phyloP scores from a whole-genome alignment of 352 stramenopile genomes.

The Phytophthora syringae region DNA sequence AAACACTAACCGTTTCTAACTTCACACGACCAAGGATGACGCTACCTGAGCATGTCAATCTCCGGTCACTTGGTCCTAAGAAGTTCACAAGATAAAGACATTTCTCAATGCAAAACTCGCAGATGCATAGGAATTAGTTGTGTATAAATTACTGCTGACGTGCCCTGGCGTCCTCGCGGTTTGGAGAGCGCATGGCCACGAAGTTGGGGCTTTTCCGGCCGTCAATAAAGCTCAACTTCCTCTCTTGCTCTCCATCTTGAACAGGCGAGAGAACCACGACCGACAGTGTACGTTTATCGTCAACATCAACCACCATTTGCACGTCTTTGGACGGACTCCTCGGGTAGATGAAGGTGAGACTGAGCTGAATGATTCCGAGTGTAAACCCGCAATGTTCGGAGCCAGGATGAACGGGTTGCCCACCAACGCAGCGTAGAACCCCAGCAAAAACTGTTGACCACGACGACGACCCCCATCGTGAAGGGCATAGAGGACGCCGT shows the following conservation, averaged over 20 bases:
- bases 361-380: conserved; percentile 39
- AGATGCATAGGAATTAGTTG: no score
- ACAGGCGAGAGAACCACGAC: conserved; percentile 22
- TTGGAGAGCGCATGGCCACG: conserved; percentile 22
- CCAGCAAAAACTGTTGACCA: conserved; percentile 59
- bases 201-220: conserved; percentile 16
- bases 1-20: conserved; percentile 3
- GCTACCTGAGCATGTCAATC: no score
- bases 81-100: no score
- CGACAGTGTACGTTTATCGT: conserved; percentile 13
- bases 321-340: conserved; percentile 32
- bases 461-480: conserved; percentile 48
- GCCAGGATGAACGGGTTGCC: conserved; percentile 43
- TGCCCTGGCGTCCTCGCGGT: conserved; percentile 10
- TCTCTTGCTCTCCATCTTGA: conserved; percentile 26
- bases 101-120: no score
- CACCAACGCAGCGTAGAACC: conserved; percentile 46
- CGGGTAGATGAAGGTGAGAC: conserved; percentile 52
- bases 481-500: conserved; percentile 53
- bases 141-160: no score
- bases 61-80: no score
- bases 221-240: conserved; percentile 10
- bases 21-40: conserved; percentile 6
- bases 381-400: conserved; percentile 39
- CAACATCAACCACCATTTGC: conserved; percentile 4